Conservation (phyloP, 129 eudicot species). For the Flaveria linearis region DNA sequence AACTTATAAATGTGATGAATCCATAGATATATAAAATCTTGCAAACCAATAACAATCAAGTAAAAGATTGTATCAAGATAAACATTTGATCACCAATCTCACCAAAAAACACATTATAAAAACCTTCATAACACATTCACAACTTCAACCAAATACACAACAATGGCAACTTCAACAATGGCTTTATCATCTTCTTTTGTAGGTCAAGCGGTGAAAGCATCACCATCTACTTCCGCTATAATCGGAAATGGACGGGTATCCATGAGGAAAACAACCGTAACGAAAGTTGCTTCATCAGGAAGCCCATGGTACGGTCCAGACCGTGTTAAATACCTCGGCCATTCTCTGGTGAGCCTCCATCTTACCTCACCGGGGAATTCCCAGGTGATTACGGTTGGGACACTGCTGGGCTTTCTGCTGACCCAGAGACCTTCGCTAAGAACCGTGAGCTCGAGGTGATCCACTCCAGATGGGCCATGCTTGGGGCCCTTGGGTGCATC, state of each 20-base stretch:
- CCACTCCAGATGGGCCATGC: constrained; percentile 67
- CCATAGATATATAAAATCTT: constrained; percentile 26
- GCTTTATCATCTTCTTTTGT: constrained; percentile 39
- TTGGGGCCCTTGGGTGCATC: constrained; percentile 46
- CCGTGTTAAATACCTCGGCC: constrained; percentile 75
- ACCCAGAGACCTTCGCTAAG: no score
- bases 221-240: constrained; percentile 29
- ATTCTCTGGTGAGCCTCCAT: no score
- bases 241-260: constrained; percentile 33
- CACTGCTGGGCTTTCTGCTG: no score
- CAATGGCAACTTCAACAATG: constrained; percentile 49
- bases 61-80: constrained; percentile 38
- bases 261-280: constrained; percentile 34
- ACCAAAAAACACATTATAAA: constrained; percentile 19
- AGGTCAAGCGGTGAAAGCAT: constrained; percentile 38
- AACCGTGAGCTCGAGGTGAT: no score
- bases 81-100: constrained; percentile 28
- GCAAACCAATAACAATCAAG: constrained; percentile 32
- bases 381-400: no score
- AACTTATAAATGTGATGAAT: not conserved
- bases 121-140: constrained; percentile 28
- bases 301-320: constrained; percentile 76
- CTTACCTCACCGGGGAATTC: no score
- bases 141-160: constrained; percentile 26
- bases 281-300: constrained; percentile 42